phyloP scores from a whole-genome alignment of 495 filamentous ascomycete species.

The Collariella sp. region DNA sequence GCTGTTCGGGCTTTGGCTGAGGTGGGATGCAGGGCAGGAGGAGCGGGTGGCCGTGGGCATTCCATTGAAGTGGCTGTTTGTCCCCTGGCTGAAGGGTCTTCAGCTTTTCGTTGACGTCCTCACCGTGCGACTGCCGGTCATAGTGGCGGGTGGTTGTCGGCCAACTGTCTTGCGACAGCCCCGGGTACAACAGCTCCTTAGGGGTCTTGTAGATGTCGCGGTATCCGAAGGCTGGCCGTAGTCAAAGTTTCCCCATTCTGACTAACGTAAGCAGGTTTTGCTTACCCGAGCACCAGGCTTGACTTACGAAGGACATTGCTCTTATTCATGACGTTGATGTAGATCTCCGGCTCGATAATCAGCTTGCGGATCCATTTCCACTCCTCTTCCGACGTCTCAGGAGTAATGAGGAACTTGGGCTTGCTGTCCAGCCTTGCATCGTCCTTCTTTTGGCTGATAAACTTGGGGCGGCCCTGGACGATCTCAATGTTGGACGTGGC shows the following conservation, averaged over 20 bases:
- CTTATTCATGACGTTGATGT: neutral
- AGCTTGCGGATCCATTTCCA: constrained; percentile 12
- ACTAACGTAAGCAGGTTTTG: neutral
- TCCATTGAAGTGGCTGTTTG: neutral
- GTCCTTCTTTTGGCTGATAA: neutral
- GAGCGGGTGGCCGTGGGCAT: too few species aligned
- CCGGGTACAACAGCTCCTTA: neutral
- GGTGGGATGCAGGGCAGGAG: neutral
- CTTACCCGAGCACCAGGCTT: neutral
- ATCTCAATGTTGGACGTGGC: neutral
- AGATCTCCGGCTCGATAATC: constrained; percentile 14
- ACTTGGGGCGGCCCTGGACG: neutral
- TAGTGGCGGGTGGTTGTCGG: neutral
- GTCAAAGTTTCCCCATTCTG: neutral
- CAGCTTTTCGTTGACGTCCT: neutral
- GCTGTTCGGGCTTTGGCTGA: neutral
- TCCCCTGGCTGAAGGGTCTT: constrained; percentile 10
- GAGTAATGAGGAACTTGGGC: constrained; percentile 13
- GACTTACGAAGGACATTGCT: constrained; percentile 1
- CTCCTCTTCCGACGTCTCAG: constrained; percentile 10
- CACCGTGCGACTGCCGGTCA: constrained; percentile 17
- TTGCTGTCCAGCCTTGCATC: neutral
- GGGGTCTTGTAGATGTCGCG: constrained; percentile 18
- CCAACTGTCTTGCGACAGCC: neutral
- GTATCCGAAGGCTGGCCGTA: constrained; percentile 16